These are phyloP conservation scores for Penicillium sp. DNA, from an alignment of 2,329 filamentous ascomycete species.

Conservation along the genomic window DNA sequence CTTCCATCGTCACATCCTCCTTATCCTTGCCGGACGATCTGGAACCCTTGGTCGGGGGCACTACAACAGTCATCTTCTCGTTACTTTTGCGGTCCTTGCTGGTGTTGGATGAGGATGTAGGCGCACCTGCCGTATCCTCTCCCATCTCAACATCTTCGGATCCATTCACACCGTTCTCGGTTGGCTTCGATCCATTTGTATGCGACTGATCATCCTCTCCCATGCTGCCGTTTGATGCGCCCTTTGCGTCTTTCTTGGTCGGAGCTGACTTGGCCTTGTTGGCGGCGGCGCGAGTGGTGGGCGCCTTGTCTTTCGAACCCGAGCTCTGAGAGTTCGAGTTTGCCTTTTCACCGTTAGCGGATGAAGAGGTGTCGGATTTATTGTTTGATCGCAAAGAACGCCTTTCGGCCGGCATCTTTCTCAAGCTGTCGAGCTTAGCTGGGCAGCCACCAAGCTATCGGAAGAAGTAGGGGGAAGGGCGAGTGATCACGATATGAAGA, in stretches of 20 bases:
- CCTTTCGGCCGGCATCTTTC: constrained; percentile 50
- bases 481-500: constrained; percentile 19
- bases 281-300: constrained; percentile 42
- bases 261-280: constrained; percentile 41
- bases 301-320: constrained; percentile 47
- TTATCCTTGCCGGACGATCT: constrained; percentile 61
- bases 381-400: constrained; percentile 49
- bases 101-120: constrained; percentile 56
- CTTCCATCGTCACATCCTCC: constrained; percentile 71
- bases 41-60: constrained; percentile 68
- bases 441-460: constrained; percentile 31
- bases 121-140: constrained; percentile 57
- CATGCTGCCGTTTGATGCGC: constrained; percentile 52
- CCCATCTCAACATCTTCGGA: constrained; percentile 72
- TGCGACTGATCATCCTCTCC: constrained; percentile 72
- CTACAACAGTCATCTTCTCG: constrained; percentile 77
- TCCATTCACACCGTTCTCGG: constrained; percentile 65
- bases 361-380: constrained; percentile 48
- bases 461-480: constrained; percentile 30
- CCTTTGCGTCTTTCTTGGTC: constrained; percentile 41
- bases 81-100: constrained; percentile 69
- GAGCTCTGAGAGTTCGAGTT: constrained; percentile 47
- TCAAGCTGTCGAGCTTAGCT: constrained; percentile 36
- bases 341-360: constrained; percentile 49
- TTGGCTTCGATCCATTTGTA: constrained; percentile 66